Evolutionary conservation across 2,329 filamentous ascomycete genomes (phyloP).

Genomic region (Chrysoporthe puriensis): DNA sequence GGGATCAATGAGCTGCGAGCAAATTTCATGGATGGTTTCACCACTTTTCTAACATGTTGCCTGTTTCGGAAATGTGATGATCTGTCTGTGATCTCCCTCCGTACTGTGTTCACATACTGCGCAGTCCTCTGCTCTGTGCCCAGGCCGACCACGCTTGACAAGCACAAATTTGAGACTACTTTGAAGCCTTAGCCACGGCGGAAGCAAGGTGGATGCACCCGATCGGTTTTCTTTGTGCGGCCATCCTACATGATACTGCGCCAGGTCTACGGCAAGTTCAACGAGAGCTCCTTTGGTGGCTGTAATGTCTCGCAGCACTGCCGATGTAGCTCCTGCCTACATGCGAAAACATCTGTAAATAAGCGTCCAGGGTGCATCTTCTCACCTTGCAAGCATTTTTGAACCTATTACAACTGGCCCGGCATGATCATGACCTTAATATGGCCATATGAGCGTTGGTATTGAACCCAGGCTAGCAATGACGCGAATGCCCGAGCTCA

Average conservation of each 20-base stretch:
- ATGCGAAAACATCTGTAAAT: neutral
- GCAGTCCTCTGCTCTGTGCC: neutral
- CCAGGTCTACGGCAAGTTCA: too few relatives aligned
- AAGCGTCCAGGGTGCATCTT: neutral
- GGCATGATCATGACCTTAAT: neutral
- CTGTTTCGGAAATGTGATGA: slow-evolving; percentile 51
- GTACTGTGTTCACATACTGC: neutral
- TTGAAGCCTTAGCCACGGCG: neutral
- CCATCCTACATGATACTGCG: neutral
- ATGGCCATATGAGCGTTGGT: neutral
- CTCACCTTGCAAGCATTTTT: neutral
- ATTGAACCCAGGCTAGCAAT: too few relatives aligned
- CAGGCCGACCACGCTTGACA: neutral
- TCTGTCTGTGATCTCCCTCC: slow-evolving; percentile 50
- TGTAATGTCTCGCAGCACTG: neutral
- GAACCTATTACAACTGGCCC: neutral
- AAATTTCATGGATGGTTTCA: slow-evolving; percentile 30
- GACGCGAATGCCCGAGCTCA: neutral
- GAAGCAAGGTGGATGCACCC: neutral
- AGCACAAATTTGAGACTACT: neutral
- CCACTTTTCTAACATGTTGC: slow-evolving; percentile 16
- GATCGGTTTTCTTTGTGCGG: too few relatives aligned
- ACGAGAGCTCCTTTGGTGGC: neutral
- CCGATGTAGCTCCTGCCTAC: neutral
- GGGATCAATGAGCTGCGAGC: slow-evolving; percentile 31